Evolutionary conservation across 441 rosid genomes (phyloP), one percentile per base, ranked within the genome.

Genomic region (Bocquillonia castaneifolia): DNA sequence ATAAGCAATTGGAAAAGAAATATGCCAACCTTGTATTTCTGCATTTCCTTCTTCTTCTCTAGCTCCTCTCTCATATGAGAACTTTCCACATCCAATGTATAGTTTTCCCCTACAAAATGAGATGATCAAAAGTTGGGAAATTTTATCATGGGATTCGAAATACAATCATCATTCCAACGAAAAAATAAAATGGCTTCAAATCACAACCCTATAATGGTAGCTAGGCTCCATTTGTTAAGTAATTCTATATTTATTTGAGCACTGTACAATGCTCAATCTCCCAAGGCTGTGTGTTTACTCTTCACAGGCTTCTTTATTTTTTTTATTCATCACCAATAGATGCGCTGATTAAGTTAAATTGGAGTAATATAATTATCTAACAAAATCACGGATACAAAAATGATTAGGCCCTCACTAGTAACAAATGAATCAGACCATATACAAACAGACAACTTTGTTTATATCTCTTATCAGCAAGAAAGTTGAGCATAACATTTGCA

Each of bases 1-100:
- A 34, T 37, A 37, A 66, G 37, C 23, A 53, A 22, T n/a, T 6
- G n/a, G 13, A 23, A 15, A 54, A 34, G 23, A 26, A 70, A 56
- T 18, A 68, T 32, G 70, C 78, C 50, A 78, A 93, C 97, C 98
- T 82, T 80, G 82, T 88, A 91, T 70, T 83, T 91, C 64, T 28
- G 77, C 76, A 66, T 73, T 74, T 76, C 84, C 80, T 79, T 84
- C 74, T 81, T 90, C 55, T 72, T 85, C 78, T 84, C 81, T 59
- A 77, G 88, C 74, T 79, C 85, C 75, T 81, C 85, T 73, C 76
- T 85, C 77, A 93, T 82, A 71, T 68, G 73, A 63, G 72, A 76
- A 83, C 90, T 84, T 75, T 82, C 89, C 54, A 72, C 81, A 56
- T 83, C 85, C 67, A 71, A 79, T 57, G 67, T 68, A 78, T 69